phyloP scores from a whole-genome alignment of 805 yeast species.

The Candida ponderosae region DNA sequence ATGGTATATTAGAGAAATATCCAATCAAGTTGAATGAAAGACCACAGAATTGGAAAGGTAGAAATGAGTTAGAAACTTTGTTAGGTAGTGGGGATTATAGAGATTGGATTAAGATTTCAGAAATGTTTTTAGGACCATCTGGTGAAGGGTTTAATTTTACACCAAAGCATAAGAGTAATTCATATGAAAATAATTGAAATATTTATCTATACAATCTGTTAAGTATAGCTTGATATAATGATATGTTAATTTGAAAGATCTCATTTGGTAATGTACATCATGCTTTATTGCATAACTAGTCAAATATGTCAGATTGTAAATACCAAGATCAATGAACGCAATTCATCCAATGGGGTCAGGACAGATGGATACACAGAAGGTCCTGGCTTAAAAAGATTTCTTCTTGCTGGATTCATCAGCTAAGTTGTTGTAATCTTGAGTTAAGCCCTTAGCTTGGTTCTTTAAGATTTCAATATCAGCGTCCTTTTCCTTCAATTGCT shows the following conservation, averaged over 20 bases:
- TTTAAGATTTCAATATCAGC: slow-evolving; percentile 59
- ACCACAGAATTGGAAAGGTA: slow-evolving; percentile 89
- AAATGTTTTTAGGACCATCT: slow-evolving; percentile 89
- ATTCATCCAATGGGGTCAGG: too few species aligned
- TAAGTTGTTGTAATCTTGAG: slow-evolving; percentile 50
- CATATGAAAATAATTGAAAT: slow-evolving; percentile 35
- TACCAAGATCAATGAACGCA: too few species aligned
- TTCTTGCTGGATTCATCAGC: slow-evolving; percentile 10
- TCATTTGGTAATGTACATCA: too few species aligned
- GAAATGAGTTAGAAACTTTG: slow-evolving; percentile 87
- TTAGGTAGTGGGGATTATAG: slow-evolving; percentile 77
- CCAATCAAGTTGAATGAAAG: slow-evolving; percentile 91
- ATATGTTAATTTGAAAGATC: too few species aligned
- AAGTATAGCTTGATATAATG: too few species aligned
- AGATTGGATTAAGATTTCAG: slow-evolving; percentile 95
- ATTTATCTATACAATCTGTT: not conserved
- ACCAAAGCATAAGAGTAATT: slow-evolving; percentile 94
- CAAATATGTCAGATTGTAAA: too few species aligned
- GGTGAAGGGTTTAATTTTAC: slow-evolving; percentile 66
- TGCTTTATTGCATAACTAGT: too few species aligned
- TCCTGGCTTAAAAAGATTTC: not conserved
- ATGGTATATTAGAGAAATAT: slow-evolving; percentile 80
- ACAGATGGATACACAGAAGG: too few species aligned
- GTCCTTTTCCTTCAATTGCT: slow-evolving; percentile 37
- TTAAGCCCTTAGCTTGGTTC: slow-evolving; percentile 62